Percentiles rank a stretch among this genome's conserved stretches.
Conservation (phyloP, 495 filamentous ascomycete genomes). For the Neohortaea acidophila region DNA sequence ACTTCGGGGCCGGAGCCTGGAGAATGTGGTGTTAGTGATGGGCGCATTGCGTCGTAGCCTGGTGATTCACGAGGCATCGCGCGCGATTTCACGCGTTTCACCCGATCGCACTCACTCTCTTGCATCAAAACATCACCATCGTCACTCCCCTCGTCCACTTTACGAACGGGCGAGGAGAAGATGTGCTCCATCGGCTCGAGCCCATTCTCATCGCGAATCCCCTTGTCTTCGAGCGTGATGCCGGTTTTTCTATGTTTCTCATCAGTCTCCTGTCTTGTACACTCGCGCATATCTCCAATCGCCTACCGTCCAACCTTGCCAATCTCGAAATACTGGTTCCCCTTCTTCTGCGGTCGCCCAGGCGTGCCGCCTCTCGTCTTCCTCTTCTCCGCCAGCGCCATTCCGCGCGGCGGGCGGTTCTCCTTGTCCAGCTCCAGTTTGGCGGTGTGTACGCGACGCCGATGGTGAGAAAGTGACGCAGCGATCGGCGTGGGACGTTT, state of each 20-base stretch:
- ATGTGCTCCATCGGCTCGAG: conserved; percentile 71
- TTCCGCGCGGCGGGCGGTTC: conserved; percentile 14
- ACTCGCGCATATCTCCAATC: conserved; percentile 13
- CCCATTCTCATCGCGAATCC: conserved; percentile 77
- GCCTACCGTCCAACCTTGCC: conserved; percentile 49
- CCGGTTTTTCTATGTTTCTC: conserved; percentile 55
- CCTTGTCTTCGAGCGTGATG: conserved; percentile 60
- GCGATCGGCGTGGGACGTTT: no score
- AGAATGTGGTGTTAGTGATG: not conserved
- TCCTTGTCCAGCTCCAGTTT: conserved; percentile 17
- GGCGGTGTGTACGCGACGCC: no score
- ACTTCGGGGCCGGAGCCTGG: conserved; percentile 37
- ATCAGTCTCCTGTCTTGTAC: conserved; percentile 3
- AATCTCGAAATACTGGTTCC: conserved; percentile 47
- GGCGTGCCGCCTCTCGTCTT: conserved; percentile 9
- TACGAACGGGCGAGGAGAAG: conserved; percentile 63
- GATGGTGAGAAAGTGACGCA: no score
- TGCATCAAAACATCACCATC: conserved; percentile 29
- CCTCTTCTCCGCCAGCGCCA: not conserved
- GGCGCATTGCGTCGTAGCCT: not conserved
- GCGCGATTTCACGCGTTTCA: not conserved
- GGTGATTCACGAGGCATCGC: no score
- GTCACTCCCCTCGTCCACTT: conserved; percentile 28
- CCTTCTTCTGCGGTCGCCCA: conserved; percentile 33
- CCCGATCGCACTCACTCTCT: conserved; percentile 26